Percentiles rank a stretch among this genome's conserved stretches.
Conservation (phyloP, 352 stramenopile species). For the Aphanomyces astaci region DNA sequence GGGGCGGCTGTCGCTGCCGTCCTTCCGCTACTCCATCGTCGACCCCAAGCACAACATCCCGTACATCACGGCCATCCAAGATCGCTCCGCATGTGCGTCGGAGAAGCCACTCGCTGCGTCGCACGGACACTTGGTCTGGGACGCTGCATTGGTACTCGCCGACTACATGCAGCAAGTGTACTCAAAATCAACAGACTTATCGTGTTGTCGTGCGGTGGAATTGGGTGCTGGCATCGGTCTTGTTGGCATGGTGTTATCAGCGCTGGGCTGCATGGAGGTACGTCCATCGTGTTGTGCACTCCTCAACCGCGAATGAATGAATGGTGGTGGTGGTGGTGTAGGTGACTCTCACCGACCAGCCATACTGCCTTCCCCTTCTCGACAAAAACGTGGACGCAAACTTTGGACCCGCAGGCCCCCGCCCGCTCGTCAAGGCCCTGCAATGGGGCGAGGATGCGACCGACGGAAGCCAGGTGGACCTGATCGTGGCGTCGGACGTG, state of each 20-base stretch:
- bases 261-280: slow-evolving; percentile 34
- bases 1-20: background rate
- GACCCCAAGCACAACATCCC: background rate
- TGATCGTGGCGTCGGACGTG: slow-evolving; percentile 47
- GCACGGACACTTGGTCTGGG: slow-evolving; percentile 22
- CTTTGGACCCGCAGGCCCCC: slow-evolving; percentile 22
- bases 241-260: slow-evolving; percentile 41
- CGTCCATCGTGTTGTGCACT: background rate
- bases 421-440: background rate
- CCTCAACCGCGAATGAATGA: background rate
- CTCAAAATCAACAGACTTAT: slow-evolving; percentile 21
- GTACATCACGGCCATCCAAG: background rate
- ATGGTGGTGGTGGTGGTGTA: too few species aligned
- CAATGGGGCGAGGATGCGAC: slow-evolving; percentile 23
- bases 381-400: slow-evolving; percentile 41
- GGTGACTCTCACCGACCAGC: slow-evolving; percentile 37
- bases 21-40: background rate
- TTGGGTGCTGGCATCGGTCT: slow-evolving; percentile 42
- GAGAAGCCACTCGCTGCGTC: background rate
- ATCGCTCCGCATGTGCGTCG: background rate
- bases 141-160: slow-evolving; percentile 42
- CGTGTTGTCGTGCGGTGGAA: slow-evolving; percentile 30
- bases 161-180: slow-evolving; percentile 35
- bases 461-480: slow-evolving; percentile 24
- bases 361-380: slow-evolving; percentile 43